Evolutionary conservation across 2,329 filamentous ascomycete genomes (phyloP), one percentile per base, ranked within the genome.

Genomic region (Cordyceps javanica): DNA sequence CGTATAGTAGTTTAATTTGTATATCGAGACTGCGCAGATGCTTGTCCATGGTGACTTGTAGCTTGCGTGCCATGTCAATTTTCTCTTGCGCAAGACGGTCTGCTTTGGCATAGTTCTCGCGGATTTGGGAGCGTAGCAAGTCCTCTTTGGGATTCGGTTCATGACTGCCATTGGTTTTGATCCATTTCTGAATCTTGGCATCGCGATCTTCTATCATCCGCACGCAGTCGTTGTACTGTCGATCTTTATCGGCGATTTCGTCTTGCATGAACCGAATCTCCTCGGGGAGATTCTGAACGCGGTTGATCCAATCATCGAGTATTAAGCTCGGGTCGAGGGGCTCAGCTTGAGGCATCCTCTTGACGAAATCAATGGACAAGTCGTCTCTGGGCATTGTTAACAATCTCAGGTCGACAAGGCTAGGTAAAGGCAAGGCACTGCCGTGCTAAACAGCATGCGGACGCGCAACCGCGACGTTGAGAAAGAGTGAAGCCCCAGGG

Each of bases 201-300:
- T 95, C 90, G 62, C 87, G 85, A 59, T 88, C 85, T 41, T 85
- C 82, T 67, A 92, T 90, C 62, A 82, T 80, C 60, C 83, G 80
- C 59, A 86, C 77, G 68, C 87, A 86, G 49, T 90, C 85, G 67
- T 83, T 77, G 63, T 90, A 88, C 62, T 85, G 79, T 51, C 82
- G 80, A 69, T 95, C 90, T 71, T 92, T 93, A 69, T 89, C 87
- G 67, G 85, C 79, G 62, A 93, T 89, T 73, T 94, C 90, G 68
- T 92, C 89, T 67, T 92, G 87, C 61, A 93, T 80, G 74, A 92
- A 91, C 21, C 87, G 86, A 60, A 94, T 86, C 73, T 94, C 90
- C 62, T 90, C 88, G 61, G 89, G 89, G 28, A 93, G 79, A 67
- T 94, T 94, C 65, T 88, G 85, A 21, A 88, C 87, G 73, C 76